Base-by-base conservation (phyloP, 2,329 filamentous ascomycete species). In the Aspergillus ochraceoroseus region DNA sequence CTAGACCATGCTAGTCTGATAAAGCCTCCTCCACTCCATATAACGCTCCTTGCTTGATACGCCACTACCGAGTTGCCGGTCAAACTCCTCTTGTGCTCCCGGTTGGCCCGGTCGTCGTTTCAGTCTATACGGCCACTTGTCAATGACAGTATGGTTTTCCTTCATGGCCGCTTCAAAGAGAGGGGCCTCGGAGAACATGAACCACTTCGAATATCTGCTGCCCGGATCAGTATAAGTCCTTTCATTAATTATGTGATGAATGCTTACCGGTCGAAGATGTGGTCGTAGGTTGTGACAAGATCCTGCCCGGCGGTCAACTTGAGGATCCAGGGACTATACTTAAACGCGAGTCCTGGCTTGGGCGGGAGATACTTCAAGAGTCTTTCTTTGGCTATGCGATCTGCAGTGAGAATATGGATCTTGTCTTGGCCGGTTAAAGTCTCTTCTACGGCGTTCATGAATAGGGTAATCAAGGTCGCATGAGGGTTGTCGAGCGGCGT, bases 401-500 rank as follows among this genome's bases (percentile, higher is more conserved):
- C 25, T 64, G n/a, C n/a, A n/a, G n/a, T n/a, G n/a, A n/a, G n/a
- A n/a, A n/a, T n/a, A n/a, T n/a, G n/a, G n/a, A n/a, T n/a, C n/a
- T n/a, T n/a, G n/a, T n/a, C n/a, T n/a, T n/a, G n/a, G n/a, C n/a
- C n/a, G n/a, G n/a, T n/a, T n/a, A n/a, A n/a, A n/a, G n/a, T n/a
- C n/a, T n/a, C 50, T 1, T 31, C 7, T 13, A 64, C 47, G 1
- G 63, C 66, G 42, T 68, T 68, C 33, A 67, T 48, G 55, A 69
- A 72, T 1, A 70, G 56, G 7, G 62, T 60, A n/a, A 73, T 41
- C 1, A 71, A 52, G 0, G 65, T 67, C 1, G 69, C 68, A 18
- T 66, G 54, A 0, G 61, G 58, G 41, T 70, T 72, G 5, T 58
- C 29, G 1, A 2, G 1, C 5, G 44, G 56, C 0, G 43, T 13